A percentile compares a stretch with the other conserved stretches of the same genome.
Evolutionary conservation across 2,329 filamentous ascomycete genomes (phyloP).

Genomic region (Epichloe bromicola): DNA sequence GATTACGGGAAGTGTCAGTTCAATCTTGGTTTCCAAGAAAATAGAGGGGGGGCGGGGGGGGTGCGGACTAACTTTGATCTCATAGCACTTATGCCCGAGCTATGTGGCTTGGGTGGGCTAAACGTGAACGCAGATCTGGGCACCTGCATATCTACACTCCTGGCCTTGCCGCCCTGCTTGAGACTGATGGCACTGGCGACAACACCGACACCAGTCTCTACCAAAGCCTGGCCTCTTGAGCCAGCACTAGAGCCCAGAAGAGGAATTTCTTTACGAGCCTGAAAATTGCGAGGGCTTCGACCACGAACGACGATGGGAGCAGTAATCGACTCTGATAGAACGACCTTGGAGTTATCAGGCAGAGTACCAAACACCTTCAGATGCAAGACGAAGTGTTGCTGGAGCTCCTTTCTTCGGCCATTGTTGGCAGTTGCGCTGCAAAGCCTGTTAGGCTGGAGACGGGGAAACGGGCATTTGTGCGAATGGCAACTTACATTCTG

Average conservation of each 20-base stretch:
- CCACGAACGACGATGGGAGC: slow-evolving; percentile 89
- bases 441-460: not conserved
- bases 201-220: slow-evolving; percentile 49
- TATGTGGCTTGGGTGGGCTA: slow-evolving; percentile 41
- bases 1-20: slow-evolving; percentile 32
- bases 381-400: slow-evolving; percentile 88
- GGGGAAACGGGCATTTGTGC: slow-evolving; percentile 19
- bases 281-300: slow-evolving; percentile 87
- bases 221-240: slow-evolving; percentile 62
- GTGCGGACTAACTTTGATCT: slow-evolving; percentile 48
- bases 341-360: slow-evolving; percentile 67
- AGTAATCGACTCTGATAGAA: slow-evolving; percentile 73
- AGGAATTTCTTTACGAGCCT: slow-evolving; percentile 84
- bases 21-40: slow-evolving; percentile 13
- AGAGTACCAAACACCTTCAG: slow-evolving; percentile 77
- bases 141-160: slow-evolving; percentile 38
- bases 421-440: slow-evolving; percentile 85
- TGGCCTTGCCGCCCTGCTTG: slow-evolving; percentile 41
- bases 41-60: too few species aligned
- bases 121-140: slow-evolving; percentile 47
- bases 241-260: slow-evolving; percentile 65
- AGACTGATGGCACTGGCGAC: slow-evolving; percentile 42
- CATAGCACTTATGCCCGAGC: slow-evolving; percentile 38
- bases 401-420: slow-evolving; percentile 82
- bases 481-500: slow-evolving; percentile 51